A percentile compares a stretch with the other conserved stretches of the same genome.
These are phyloP conservation scores for Gastrolobium villosum DNA, from an alignment of 306 rosid genomes.

Conservation along the genomic window DNA sequence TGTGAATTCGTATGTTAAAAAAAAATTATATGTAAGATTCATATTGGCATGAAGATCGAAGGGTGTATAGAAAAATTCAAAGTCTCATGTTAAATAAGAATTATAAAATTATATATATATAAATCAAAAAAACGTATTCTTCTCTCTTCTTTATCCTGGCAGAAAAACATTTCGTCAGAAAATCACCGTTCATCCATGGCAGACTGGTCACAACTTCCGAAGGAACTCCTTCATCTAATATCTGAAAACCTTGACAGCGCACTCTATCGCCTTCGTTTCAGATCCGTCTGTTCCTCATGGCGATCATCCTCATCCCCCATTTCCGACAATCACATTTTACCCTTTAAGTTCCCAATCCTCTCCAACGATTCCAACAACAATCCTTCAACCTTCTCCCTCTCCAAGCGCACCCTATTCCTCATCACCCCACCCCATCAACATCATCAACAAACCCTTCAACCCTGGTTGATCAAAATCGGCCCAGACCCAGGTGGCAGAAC, in stretches of 20 bases:
- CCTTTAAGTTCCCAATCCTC: conserved; percentile 7
- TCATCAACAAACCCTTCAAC: not conserved
- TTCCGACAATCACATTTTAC: not conserved
- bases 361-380: not conserved
- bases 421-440: conserved; percentile 23
- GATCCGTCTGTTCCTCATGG: conserved; percentile 55
- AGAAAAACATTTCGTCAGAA: too few relatives aligned
- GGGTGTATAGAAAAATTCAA: too few relatives aligned
- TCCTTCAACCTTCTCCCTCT: conserved; percentile 36
- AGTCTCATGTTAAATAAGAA: too few relatives aligned
- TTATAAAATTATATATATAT: too few relatives aligned
- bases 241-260: conserved; percentile 22
- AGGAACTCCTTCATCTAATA: conserved; percentile 38
- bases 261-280: conserved; percentile 43
- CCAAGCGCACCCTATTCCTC: conserved; percentile 44
- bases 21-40: too few relatives aligned
- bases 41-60: too few relatives aligned
- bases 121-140: too few relatives aligned
- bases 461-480: conserved; percentile 48
- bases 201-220: conserved; percentile 50
- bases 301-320: conserved; percentile 24
- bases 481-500: not conserved
- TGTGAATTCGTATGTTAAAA: too few relatives aligned
- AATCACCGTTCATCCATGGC: conserved; percentile 1
- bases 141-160: too few relatives aligned